Conservation (phyloP, 78 protist genomes). For the Isochrysis galbana region DNA sequence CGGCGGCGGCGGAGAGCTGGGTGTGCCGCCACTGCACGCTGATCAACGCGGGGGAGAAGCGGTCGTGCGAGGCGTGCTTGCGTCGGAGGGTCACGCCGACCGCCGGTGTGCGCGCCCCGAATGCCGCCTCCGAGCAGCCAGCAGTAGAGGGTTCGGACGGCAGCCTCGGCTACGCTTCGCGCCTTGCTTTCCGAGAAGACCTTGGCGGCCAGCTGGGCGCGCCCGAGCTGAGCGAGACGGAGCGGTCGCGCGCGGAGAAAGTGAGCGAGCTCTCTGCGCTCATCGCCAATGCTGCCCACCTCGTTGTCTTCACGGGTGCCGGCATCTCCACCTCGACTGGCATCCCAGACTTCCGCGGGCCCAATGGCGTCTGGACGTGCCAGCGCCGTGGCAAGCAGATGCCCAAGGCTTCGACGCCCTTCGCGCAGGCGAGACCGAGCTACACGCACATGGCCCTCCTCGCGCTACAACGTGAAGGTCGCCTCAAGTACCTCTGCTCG, state of each 20-base stretch:
- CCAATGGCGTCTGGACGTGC: conserved; percentile 68
- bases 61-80: too few species aligned
- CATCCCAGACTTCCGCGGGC: conserved; percentile 73
- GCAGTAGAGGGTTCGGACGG: too few species aligned
- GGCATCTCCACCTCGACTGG: conserved; percentile 71
- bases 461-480: not conserved
- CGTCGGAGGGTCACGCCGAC: too few species aligned
- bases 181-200: not conserved
- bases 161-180: not conserved
- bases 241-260: not conserved
- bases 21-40: too few species aligned
- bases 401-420: not conserved
- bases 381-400: conserved; percentile 2
- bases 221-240: not conserved
- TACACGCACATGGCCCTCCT: conserved; percentile 14
- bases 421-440: not conserved
- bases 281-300: not conserved
- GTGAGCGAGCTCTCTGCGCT: not conserved
- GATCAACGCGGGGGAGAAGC: too few species aligned
- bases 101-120: too few species aligned
- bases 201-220: not conserved
- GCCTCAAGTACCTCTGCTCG: not conserved
- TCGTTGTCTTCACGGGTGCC: conserved; percentile 64
- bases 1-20: too few species aligned
- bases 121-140: too few species aligned